Conservation (phyloP, 192 early-diverging fungal species). For the Lunasporangiospora selenospora region DNA sequence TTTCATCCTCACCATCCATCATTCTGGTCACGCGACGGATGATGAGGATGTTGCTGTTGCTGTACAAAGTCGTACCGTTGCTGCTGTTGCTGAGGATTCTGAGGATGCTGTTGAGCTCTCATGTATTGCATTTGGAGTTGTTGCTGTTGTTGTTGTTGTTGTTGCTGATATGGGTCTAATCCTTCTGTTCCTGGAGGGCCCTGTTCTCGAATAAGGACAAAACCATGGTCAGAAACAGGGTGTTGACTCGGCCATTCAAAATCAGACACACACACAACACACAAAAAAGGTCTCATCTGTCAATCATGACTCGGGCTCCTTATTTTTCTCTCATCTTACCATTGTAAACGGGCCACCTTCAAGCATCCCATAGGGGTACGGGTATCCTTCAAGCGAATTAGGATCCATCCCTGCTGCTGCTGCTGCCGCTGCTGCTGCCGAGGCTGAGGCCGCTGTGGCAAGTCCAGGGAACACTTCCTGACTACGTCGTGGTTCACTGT, state of each 20-base stretch:
- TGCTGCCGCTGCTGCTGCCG: too few relatives aligned
- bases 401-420: background rate
- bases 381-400: slow-evolving; percentile 28
- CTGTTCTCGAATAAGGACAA: too few relatives aligned
- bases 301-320: too few relatives aligned
- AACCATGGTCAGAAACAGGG: too few relatives aligned
- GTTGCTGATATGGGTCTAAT: slow-evolving; percentile 34
- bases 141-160: slow-evolving; percentile 27
- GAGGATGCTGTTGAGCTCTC: slow-evolving; percentile 33
- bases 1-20: slow-evolving; percentile 1
- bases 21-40: slow-evolving; percentile 4
- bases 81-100: slow-evolving; percentile 25
- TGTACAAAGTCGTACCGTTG: background rate
- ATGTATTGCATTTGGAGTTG: slow-evolving; percentile 41
- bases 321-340: slow-evolving; percentile 9
- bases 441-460: too few relatives aligned
- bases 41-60: slow-evolving; percentile 19
- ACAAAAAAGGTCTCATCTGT: background rate
- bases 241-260: too few relatives aligned
- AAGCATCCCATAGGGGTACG: slow-evolving; percentile 30
- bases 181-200: too few relatives aligned
- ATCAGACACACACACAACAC: background rate
- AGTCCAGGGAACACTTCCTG: slow-evolving; percentile 36
- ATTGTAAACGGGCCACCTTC: slow-evolving; percentile 27
- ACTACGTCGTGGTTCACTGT: slow-evolving; percentile 24